These are phyloP conservation scores for Xylaria flabelliformis DNA, from an alignment of 495 filamentous ascomycete species.

Conservation along the genomic window DNA sequence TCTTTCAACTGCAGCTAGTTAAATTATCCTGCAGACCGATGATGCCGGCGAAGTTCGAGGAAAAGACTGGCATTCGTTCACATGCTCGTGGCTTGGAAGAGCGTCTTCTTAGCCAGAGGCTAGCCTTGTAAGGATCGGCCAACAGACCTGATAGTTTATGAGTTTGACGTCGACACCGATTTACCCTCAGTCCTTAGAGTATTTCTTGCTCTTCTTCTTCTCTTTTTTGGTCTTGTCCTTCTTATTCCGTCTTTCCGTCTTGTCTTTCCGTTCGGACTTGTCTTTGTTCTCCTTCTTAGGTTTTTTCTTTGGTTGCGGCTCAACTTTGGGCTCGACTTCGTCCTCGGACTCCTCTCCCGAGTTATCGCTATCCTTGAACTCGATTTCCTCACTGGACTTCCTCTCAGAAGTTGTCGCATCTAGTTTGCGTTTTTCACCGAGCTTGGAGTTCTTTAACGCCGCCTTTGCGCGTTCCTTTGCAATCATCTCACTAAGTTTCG, in stretches of 20 bases:
- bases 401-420: slow-evolving; percentile 37
- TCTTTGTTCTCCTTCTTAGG: slow-evolving; percentile 34
- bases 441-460: slow-evolving; percentile 41
- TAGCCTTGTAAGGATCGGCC: background rate
- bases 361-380: slow-evolving; percentile 25
- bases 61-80: background rate
- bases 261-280: slow-evolving; percentile 22
- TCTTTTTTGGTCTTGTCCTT: slow-evolving; percentile 33
- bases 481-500: slow-evolving; percentile 52
- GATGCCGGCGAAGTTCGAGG: background rate
- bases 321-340: background rate
- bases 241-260: slow-evolving; percentile 24
- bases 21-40: background rate
- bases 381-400: slow-evolving; percentile 24
- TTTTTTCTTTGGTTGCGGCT: slow-evolving; percentile 35
- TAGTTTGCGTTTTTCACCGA: slow-evolving; percentile 48
- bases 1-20: background rate
- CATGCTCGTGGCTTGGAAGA: too few species aligned
- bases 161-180: background rate
- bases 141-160: background rate
- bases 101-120: background rate
- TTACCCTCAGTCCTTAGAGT: background rate
- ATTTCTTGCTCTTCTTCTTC: slow-evolving; percentile 32
- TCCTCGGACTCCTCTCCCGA: slow-evolving; percentile 35
- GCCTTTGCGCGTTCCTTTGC: slow-evolving; percentile 55